Evolutionary conservation across 495 filamentous ascomycete species (phyloP), one percentile per base, ranked within the genome.

Genomic region (Annulohypoxylon moriforme): DNA sequence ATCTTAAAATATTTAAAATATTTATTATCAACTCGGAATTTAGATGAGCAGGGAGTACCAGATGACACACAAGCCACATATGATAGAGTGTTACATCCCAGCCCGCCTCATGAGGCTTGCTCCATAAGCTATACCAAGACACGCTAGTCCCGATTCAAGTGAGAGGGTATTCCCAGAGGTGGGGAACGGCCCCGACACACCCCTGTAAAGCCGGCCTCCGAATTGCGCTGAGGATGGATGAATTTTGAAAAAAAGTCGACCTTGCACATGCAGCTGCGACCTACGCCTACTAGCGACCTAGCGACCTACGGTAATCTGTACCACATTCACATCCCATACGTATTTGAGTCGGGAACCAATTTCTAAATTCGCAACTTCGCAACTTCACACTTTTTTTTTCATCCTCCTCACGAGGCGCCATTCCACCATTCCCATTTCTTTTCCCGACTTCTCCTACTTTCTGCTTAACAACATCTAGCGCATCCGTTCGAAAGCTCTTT

Each of bases 321-420:
- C 52, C 64, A 67, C 52, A 56, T 53, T 67, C 64, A 67, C 52
- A 53, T 67, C 64, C 63, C 44, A 53, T 72, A 72, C 69, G 69
- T 72, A 72, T 63, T 72, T 59, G 63, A 72, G 27, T 64, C 52
- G 6, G 68, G 55, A 50, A 61, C n/a, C 29, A 49, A 67, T 67
- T 67, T 50, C 64, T 36, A 60, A 57, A 20, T 67, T 63, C 64
- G 24, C 63, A 64, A 69, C 53, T 36, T 61, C 64, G 24, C 63
- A 64, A 69, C 52, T 34, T 60, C 22, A 42, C 27, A 58, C 34
- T 11, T 61, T 31, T 60, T 38, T 34, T 14, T 50, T 11, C 20
- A 0, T 10, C 13, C 5, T 5, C 36, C 27, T 50, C 63, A 64
- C 64, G 42, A 67, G 20, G 9, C n/a, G 29, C 44, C 47, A 25